These are phyloP conservation scores for Pseudopediastrum boryanum DNA, from an alignment of 139 green algal species.

Conservation along the genomic window DNA sequence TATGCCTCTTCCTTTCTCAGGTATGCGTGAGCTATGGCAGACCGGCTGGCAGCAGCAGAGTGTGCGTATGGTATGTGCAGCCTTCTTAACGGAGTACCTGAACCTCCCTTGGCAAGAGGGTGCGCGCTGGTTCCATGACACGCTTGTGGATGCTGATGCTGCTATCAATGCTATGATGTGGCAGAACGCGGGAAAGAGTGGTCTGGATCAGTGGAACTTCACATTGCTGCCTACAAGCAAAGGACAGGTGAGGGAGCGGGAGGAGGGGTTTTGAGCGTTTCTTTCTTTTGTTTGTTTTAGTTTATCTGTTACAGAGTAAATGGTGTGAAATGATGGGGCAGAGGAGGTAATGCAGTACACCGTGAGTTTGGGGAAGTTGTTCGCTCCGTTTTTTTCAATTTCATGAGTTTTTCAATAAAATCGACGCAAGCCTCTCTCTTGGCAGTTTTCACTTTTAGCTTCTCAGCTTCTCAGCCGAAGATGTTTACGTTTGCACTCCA, in stretches of 20 bases:
- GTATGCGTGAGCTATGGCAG: conserved; percentile 84
- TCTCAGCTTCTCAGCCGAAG: too few species aligned
- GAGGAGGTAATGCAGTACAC: neutral
- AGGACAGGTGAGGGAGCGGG: conserved; percentile 15
- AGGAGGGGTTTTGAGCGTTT: neutral
- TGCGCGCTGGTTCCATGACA: conserved; percentile 70
- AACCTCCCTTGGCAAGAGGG: conserved; percentile 67
- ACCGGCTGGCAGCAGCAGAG: conserved; percentile 88
- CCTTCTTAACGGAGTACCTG: conserved; percentile 87
- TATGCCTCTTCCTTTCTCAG: too few species aligned
- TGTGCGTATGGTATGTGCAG: conserved; percentile 70
- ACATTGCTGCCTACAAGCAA: conserved; percentile 55
- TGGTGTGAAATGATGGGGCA: too few species aligned
- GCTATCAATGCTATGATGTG: conserved; percentile 84
- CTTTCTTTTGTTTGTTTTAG: too few species aligned
- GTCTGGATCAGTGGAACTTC: conserved; percentile 75
- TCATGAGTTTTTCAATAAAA: neutral
- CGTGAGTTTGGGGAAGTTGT: neutral
- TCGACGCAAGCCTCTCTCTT: too few species aligned
- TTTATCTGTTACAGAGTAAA: too few species aligned
- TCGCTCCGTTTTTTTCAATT: neutral
- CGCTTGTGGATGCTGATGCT: conserved; percentile 73
- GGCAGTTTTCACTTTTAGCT: too few species aligned
- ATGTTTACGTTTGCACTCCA: too few species aligned
- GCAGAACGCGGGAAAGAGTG: conserved; percentile 67